Evolutionary conservation across 129 eudicot genomes (phyloP).

Genomic region (Helianthus tuberosus): DNA sequence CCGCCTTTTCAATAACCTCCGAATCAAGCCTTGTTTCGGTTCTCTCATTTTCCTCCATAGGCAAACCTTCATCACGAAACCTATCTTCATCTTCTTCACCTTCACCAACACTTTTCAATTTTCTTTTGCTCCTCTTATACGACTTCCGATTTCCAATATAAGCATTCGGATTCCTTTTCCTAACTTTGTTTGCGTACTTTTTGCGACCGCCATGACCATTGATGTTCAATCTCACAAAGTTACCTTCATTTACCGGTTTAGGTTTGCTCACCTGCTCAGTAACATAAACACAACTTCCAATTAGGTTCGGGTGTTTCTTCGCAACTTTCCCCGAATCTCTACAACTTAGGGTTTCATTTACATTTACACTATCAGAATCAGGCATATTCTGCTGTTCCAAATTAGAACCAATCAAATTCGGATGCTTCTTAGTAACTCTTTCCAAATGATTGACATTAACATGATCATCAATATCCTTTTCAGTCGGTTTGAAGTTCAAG

Average conservation of each 20-base stretch:
- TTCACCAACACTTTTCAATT: slow-evolving; percentile 34
- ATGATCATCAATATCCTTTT: slow-evolving; percentile 15
- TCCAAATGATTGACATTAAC: slow-evolving; percentile 21
- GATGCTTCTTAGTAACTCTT: slow-evolving; percentile 43
- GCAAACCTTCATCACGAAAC: slow-evolving; percentile 52
- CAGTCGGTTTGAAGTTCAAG: slow-evolving; percentile 48
- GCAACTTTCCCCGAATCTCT: slow-evolving; percentile 38
- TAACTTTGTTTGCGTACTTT: slow-evolving; percentile 54
- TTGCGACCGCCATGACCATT: slow-evolving; percentile 78
- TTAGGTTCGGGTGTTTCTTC: slow-evolving; percentile 59
- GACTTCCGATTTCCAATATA: slow-evolving; percentile 40
- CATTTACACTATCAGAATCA: slow-evolving; percentile 24
- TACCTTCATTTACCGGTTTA: slow-evolving; percentile 62
- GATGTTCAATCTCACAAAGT: slow-evolving; percentile 85
- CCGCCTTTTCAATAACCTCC: slow-evolving; percentile 61
- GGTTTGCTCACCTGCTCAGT: slow-evolving; percentile 36
- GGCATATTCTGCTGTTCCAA: slow-evolving; percentile 32
- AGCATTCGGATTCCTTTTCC: slow-evolving; percentile 47
- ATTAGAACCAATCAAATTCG: slow-evolving; percentile 44
- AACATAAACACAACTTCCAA: slow-evolving; percentile 40
- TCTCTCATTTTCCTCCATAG: slow-evolving; percentile 35
- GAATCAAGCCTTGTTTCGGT: slow-evolving; percentile 28
- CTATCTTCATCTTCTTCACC: slow-evolving; percentile 41
- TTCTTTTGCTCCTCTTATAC: slow-evolving; percentile 42
- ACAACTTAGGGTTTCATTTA: slow-evolving; percentile 19